A percentile compares a stretch with the other conserved stretches of the same genome.
These are phyloP conservation scores for Cyclotella distinguenda DNA, from an alignment of 108 stramenopile species.

Conservation along the genomic window DNA sequence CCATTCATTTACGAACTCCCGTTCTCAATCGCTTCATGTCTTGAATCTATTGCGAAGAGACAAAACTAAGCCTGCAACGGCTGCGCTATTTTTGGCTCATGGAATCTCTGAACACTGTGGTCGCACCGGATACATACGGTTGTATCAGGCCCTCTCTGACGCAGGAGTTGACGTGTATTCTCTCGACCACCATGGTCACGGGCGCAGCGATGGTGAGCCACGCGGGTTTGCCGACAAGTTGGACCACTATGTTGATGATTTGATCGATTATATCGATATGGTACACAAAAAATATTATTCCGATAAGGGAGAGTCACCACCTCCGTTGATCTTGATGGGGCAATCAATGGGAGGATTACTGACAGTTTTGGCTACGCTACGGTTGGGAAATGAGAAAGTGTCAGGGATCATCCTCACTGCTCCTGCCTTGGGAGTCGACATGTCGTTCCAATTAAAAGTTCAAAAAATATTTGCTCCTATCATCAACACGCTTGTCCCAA, in stretches of 20 bases:
- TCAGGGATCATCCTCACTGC: conserved; percentile 29
- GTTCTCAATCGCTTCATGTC: conserved; percentile 34
- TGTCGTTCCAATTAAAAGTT: conserved; percentile 26
- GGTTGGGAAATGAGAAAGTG: conserved; percentile 19
- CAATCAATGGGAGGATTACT: conserved; percentile 39
- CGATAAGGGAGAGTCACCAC: conserved; percentile 12
- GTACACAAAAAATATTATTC: conserved; percentile 6
- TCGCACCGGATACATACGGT: conserved; percentile 27
- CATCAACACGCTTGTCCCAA: conserved; percentile 25
- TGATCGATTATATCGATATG: conserved; percentile 14
- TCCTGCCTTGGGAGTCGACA: conserved; percentile 45
- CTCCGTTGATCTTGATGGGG: conserved; percentile 34
- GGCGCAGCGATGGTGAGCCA: conserved; percentile 39
- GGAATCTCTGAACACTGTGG: conserved; percentile 42
- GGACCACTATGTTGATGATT: conserved; percentile 36
- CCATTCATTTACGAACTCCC: conserved; percentile 25
- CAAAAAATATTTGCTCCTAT: conserved; percentile 39
- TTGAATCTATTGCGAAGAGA: conserved; percentile 27
- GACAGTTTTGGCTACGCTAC: conserved; percentile 17
- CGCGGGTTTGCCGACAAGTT: conserved; percentile 38
- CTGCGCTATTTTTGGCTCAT: conserved; percentile 33
- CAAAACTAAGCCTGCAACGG: conserved; percentile 17
- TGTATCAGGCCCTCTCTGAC: conserved; percentile 38
- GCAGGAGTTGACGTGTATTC: conserved; percentile 44
- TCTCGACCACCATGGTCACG: conserved; percentile 42